Evolutionary conservation across 2,329 filamentous ascomycete species (phyloP).

Genomic region (Penicillium vulpinum): DNA sequence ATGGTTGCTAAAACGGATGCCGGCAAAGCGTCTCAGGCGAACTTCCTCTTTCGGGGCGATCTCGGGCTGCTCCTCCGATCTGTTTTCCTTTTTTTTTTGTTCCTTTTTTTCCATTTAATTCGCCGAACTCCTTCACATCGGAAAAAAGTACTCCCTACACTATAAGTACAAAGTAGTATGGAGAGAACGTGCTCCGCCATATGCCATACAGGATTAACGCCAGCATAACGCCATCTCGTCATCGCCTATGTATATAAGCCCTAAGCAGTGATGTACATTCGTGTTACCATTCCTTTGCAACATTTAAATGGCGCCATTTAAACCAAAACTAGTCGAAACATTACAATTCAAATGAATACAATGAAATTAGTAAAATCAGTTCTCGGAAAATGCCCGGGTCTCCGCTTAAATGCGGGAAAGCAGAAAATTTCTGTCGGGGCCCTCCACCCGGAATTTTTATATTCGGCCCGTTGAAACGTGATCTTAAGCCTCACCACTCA

Average conservation of each 20-base stretch:
- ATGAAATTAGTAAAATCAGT: too few relatives aligned
- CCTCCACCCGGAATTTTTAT: slow-evolving; percentile 15
- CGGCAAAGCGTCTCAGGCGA: slow-evolving; percentile 15
- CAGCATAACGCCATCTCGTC: slow-evolving; percentile 8
- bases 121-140: background rate
- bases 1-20: background rate
- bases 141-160: too few relatives aligned
- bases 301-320: slow-evolving; percentile 8
- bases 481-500: slow-evolving; percentile 9
- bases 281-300: too few relatives aligned
- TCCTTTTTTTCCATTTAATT: background rate
- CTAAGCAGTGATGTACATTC: background rate
- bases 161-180: background rate
- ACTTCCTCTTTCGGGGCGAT: slow-evolving; percentile 28
- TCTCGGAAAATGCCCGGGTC: slow-evolving; percentile 2
- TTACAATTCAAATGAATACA: background rate
- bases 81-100: slow-evolving; percentile 2
- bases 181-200: slow-evolving; percentile 3
- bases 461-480: slow-evolving; percentile 22
- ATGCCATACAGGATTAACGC: too few relatives aligned
- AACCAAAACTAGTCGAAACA: background rate
- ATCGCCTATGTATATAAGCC: background rate
- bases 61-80: slow-evolving; percentile 19
- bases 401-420: slow-evolving; percentile 15
- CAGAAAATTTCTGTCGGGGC: slow-evolving; percentile 27